phyloP scores from a whole-genome alignment of 2,329 filamentous ascomycete species.

The Thelonectria rubi region DNA sequence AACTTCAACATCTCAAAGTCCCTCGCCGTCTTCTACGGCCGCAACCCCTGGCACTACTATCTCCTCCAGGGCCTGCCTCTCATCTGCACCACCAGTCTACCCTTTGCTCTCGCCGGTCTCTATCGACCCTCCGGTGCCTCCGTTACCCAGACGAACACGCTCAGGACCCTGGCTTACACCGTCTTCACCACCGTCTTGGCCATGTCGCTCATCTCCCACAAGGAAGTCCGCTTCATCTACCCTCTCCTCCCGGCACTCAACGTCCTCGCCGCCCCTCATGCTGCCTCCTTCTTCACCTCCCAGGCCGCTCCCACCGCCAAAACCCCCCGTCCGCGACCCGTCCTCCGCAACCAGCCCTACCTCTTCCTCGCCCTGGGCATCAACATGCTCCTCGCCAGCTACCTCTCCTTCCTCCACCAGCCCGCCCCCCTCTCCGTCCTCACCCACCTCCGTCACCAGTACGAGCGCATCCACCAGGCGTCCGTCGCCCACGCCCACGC shows the following conservation, averaged over 20 bases:
- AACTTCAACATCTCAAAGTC: conserved; percentile 91
- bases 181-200: conserved; percentile 67
- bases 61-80: conserved; percentile 88
- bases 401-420: conserved; percentile 81
- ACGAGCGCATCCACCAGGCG: conserved; percentile 65
- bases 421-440: conserved; percentile 80
- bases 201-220: conserved; percentile 87
- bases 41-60: conserved; percentile 93
- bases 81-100: conserved; percentile 82
- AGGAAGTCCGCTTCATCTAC: conserved; percentile 97
- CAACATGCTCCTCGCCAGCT: conserved; percentile 77
- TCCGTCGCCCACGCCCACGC: conserved; percentile 35
- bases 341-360: conserved; percentile 62
- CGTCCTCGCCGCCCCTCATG: conserved; percentile 75
- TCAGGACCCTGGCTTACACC: conserved; percentile 61
- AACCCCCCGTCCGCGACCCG: conserved; percentile 41
- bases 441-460: conserved; percentile 77
- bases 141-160: conserved; percentile 46
- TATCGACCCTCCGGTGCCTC: conserved; percentile 57
- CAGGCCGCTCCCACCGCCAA: conserved; percentile 38
- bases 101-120: conserved; percentile 75
- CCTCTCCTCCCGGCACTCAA: conserved; percentile 89
- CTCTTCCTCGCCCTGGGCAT: conserved; percentile 66
- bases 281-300: conserved; percentile 70
- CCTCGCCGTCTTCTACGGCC: conserved; percentile 91